phyloP scores from a whole-genome alignment of 257 asterid species.

The Perilla frutescens region DNA sequence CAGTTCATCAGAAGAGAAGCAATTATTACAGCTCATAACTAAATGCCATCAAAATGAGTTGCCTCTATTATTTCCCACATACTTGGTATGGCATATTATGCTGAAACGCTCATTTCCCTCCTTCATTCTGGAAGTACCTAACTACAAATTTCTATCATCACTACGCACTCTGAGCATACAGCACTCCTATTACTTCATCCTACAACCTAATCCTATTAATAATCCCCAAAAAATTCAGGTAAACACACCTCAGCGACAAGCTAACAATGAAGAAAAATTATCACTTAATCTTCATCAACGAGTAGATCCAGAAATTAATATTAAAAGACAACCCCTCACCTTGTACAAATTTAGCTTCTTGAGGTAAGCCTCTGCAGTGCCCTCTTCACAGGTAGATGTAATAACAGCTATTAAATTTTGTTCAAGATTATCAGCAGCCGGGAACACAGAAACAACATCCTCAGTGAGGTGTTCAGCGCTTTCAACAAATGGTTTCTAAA shows the following conservation, averaged over 20 bases:
- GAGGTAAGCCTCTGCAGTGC: conserved; percentile 70
- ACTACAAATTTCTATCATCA: background rate
- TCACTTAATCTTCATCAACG: conserved; percentile 9
- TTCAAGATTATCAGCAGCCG: conserved; percentile 93
- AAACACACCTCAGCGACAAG: background rate
- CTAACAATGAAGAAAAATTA: background rate
- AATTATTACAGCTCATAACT: background rate
- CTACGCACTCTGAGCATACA: background rate
- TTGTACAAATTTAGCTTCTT: conserved; percentile 77
- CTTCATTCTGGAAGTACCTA: background rate
- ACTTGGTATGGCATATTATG: background rate
- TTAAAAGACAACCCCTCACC: conserved; percentile 50
- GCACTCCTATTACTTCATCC: background rate
- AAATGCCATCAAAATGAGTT: background rate
- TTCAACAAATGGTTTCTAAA: conserved; percentile 91
- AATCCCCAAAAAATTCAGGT: conserved; percentile 5
- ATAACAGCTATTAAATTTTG: conserved; percentile 66
- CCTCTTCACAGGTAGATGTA: conserved; percentile 75
- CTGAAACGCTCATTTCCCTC: background rate
- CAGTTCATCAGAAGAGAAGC: background rate
- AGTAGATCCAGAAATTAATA: background rate
- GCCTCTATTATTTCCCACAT: background rate
- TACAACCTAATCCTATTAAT: conserved; percentile 1
- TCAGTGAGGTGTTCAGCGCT: conserved; percentile 92
- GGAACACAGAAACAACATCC: conserved; percentile 90